These are phyloP conservation scores for Coemansia sp. DNA, from an alignment of 192 early-diverging fungal species.

Conservation along the genomic window DNA sequence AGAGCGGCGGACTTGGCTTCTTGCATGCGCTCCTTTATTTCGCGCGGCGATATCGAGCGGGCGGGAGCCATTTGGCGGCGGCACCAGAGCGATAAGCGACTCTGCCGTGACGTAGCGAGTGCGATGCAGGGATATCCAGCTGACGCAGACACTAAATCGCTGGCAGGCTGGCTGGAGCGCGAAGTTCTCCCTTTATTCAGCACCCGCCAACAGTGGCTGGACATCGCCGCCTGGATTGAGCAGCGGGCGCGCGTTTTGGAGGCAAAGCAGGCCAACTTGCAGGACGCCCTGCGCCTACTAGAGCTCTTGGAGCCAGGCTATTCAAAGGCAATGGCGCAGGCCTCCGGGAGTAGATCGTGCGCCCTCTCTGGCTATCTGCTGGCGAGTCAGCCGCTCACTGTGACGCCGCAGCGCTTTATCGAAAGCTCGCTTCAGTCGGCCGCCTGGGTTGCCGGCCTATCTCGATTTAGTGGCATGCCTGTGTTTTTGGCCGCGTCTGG, in stretches of 20 bases:
- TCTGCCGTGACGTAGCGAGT: slow-evolving; percentile 47
- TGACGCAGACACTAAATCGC: slow-evolving; percentile 10
- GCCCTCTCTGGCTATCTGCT: neutral
- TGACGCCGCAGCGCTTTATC: slow-evolving; percentile 42
- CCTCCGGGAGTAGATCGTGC: neutral
- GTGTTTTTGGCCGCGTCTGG: slow-evolving; percentile 5
- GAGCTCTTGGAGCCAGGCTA: slow-evolving; percentile 39
- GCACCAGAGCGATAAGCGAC: slow-evolving; percentile 45
- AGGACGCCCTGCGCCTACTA: slow-evolving; percentile 55
- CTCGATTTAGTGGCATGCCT: slow-evolving; percentile 6
- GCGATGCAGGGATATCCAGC: slow-evolving; percentile 58
- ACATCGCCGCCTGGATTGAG: slow-evolving; percentile 59
- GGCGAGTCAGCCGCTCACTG: slow-evolving; percentile 5
- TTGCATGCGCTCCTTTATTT: slow-evolving; percentile 40
- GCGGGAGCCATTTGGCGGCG: slow-evolving; percentile 60
- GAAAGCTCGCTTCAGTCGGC: slow-evolving; percentile 15
- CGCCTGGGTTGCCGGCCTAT: slow-evolving; percentile 15
- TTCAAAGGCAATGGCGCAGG: neutral
- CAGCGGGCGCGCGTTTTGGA: slow-evolving; percentile 59
- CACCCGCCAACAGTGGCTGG: slow-evolving; percentile 23
- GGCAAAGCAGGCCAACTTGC: slow-evolving; percentile 33
- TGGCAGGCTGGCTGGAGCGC: slow-evolving; percentile 54
- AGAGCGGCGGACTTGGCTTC: slow-evolving; percentile 49
- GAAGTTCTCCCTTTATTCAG: slow-evolving; percentile 59
- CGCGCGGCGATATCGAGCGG: slow-evolving; percentile 49